Evolutionary conservation across 192 early-diverging fungal species (phyloP), one percentile per base, ranked within the genome.

Genomic region (Coemansia interrupta): DNA sequence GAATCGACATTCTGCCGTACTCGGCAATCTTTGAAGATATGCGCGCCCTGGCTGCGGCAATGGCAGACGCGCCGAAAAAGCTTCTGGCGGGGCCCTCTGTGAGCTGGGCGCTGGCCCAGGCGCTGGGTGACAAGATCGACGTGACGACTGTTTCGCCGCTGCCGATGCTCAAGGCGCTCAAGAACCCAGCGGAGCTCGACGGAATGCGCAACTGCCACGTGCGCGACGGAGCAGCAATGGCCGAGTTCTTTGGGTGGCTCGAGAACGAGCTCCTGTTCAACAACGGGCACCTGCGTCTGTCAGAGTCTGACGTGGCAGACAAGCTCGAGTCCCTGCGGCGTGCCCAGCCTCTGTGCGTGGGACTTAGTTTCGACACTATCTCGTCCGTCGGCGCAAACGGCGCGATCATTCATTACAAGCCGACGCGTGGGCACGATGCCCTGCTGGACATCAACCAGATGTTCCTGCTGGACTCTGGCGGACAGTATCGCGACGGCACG

Each of bases 371-470:
- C 63, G 90, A 88, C 63, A 99, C 96, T 19, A 99, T 99, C 60
- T 96, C 94, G 7, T 87, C 90, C 14, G 92, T 92, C 9, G 96
- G 96, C 3, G 71, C 96, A n/a, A 99, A 95, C 62, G 96, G 93
- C 6, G 89, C 93, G 32, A 94, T 99, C 70, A 97, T 99, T 66
- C 96, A 99, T 72, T 99, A 99, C 83, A 88, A 86, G 72, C 95
- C 96, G 26, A 84, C 90, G 61, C 86, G 83, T 63, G 90, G 84
- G 20, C 82, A 81, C 11, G 92, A 92, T 55, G 87, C 87, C 14
- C 68, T 82, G 18, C 87, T 99, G 61, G 82, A 87, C 55, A 64
- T 82, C 12, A 81, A 83, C 54, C 68, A 87, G 56, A 85, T 97
- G 67, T 99, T 97, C 60, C 84, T 99, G 18, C 92, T 91, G 68